phyloP scores from a whole-genome alignment of 1,139 yeast species.

The Protomyces gravidus region DNA sequence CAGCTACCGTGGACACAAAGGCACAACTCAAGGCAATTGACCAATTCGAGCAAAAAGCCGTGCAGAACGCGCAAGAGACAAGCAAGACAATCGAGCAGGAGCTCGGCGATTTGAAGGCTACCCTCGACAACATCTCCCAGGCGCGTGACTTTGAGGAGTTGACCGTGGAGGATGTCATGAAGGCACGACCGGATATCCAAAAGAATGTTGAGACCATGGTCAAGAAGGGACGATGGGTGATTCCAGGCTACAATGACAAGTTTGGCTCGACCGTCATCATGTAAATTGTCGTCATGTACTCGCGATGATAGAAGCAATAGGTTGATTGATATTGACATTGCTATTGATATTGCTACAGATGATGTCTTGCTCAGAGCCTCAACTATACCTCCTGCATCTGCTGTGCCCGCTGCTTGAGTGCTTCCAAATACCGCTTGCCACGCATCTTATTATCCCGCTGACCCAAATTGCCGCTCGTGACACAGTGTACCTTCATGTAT shows the following conservation, averaged over 20 bases:
- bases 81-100: conserved; percentile 84
- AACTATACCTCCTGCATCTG: not conserved
- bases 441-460: conserved; percentile 21
- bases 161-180: conserved; percentile 88
- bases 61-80: conserved; percentile 92
- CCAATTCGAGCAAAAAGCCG: conserved; percentile 88
- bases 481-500: conserved; percentile 83
- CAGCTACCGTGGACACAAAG: conserved; percentile 77
- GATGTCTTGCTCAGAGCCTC: too few species aligned
- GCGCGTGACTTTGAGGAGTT: conserved; percentile 98
- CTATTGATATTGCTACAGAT: too few species aligned
- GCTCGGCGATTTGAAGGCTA: conserved; percentile 76
- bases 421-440: conserved; percentile 9
- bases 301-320: not conserved
- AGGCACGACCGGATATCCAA: conserved; percentile 96
- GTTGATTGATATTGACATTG: too few species aligned
- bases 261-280: conserved; percentile 28
- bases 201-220: conserved; percentile 94
- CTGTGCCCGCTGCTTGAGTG: conserved; percentile 14
- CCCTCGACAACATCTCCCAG: conserved; percentile 86
- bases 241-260: conserved; percentile 69
- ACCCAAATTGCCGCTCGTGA: conserved; percentile 53
- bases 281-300: conserved; percentile 10
- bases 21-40: conserved; percentile 89
- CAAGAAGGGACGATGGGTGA: conserved; percentile 95